Base-by-base conservation (phyloP, 139 green algal genomes). In the Micractinium sp. region DNA sequence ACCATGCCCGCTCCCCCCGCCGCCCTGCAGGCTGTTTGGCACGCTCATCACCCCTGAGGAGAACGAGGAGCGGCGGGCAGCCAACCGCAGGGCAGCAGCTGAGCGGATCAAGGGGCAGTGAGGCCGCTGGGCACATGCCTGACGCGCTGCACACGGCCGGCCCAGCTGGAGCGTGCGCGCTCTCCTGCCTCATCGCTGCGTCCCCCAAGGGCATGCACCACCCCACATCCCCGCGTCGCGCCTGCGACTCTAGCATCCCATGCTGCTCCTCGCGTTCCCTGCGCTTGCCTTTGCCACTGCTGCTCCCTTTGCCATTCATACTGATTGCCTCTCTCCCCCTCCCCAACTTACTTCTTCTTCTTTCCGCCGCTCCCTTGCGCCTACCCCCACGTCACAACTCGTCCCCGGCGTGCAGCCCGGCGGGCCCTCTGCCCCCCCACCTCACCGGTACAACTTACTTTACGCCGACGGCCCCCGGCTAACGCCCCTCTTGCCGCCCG, bases 11-110 rank as follows among this genome's bases (percentile, higher is more conserved):
- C 76, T 0, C 71, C 31, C 25, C 67, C 67, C 33, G 23, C 20
- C 12, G 47, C 47, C 23, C 5, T 60, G 78, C 78, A 84, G 76
- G 39, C n/a, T 97, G 39, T 97, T 97, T 84, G 93, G 94, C 36
- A 98, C 96, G 0, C 86, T 97, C 20, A 74, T 93, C 36, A 92
- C 74, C 12, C 92, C 92, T 1, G 92, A 92, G 76, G 90, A 93
- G 73, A 89, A 91, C 33, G 81, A 85, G 39, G 85, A n/a, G 39
- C 36, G 61, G 16, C 56, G 60, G 22, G 36, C 61, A 5, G 63
- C 63, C 27, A 35, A 78, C 25, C 53, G 75, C 31, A 31, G 31
- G 35, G 86, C 39, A 18, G 86, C 73, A 71, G 56, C 56, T 20
- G 39, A 27, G 75, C 47, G 69, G 38, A 29, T 23, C 23, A 87